These are phyloP conservation scores for Sporothrix protearum DNA, from an alignment of 2,329 filamentous ascomycete genomes.

Conservation along the genomic window DNA sequence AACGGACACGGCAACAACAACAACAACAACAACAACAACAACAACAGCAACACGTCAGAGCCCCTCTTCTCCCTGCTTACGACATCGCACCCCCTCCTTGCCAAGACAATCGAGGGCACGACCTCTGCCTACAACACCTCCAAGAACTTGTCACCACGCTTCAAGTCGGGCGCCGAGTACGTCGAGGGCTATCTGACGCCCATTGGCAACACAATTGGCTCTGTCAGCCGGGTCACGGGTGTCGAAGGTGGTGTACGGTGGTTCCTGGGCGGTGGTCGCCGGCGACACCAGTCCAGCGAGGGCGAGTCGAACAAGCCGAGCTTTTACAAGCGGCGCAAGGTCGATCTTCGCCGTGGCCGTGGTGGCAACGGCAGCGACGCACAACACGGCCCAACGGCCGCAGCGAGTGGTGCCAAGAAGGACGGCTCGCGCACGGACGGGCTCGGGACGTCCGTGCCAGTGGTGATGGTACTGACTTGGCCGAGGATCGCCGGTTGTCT, in stretches of 20 bases:
- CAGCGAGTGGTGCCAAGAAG: neutral
- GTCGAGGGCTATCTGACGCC: conserved; percentile 85
- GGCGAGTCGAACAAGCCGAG: conserved; percentile 44
- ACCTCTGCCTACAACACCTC: conserved; percentile 80
- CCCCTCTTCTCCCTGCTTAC: conserved; percentile 83
- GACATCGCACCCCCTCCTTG: conserved; percentile 80
- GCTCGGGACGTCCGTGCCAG: neutral
- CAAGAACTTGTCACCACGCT: conserved; percentile 82
- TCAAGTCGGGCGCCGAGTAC: conserved; percentile 86
- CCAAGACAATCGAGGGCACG: conserved; percentile 78
- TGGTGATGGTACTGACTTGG: conserved; percentile 29
- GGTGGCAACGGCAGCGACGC: neutral
- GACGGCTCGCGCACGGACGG: neutral
- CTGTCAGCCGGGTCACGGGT: conserved; percentile 78
- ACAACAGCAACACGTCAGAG: conserved; percentile 51
- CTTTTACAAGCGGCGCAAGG: conserved; percentile 59
- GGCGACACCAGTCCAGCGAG: conserved; percentile 45
- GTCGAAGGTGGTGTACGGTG: conserved; percentile 83
- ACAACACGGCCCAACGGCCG: neutral
- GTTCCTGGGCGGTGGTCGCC: conserved; percentile 64
- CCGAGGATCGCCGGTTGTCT: conserved; percentile 54
- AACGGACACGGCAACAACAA: conserved; percentile 28
- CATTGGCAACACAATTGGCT: conserved; percentile 80
- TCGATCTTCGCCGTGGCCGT: conserved; percentile 37
- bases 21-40: conserved; percentile 31